A percentile compares a stretch with the other conserved stretches of the same genome.
phyloP scores from a whole-genome alignment of 2,329 filamentous ascomycete genomes.

The Aspergillus thermomutatus region DNA sequence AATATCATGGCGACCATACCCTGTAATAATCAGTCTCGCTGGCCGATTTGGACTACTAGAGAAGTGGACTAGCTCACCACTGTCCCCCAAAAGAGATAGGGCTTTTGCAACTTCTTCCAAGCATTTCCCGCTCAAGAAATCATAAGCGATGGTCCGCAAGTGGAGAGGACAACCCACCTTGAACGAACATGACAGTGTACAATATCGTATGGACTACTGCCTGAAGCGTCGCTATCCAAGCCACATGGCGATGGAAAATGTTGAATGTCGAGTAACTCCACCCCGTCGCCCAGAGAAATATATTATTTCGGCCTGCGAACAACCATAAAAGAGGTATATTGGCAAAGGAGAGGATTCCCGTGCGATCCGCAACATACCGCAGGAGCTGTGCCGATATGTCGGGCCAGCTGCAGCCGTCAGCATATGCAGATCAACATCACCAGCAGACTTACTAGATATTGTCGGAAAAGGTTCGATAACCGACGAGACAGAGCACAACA shows the following conservation, averaged over 20 bases:
- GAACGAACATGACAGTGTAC: constrained; percentile 47
- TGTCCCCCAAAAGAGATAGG: constrained; percentile 30
- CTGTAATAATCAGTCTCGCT: constrained; percentile 16
- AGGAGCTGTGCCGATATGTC: constrained; percentile 36
- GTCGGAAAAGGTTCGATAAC: constrained; percentile 43
- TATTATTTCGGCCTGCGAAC: constrained; percentile 65
- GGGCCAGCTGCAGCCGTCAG: constrained; percentile 21
- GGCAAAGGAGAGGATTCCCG: constrained; percentile 61
- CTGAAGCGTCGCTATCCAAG: constrained; percentile 59
- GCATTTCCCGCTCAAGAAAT: constrained; percentile 20
- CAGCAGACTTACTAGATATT: constrained; percentile 45
- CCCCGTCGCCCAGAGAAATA: constrained; percentile 63
- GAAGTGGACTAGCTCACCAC: constrained; percentile 15
- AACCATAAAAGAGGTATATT: constrained; percentile 65
- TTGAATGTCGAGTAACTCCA: constrained; percentile 68
- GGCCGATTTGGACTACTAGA: not conserved
- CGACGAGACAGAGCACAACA: constrained; percentile 41
- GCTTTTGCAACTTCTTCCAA: constrained; percentile 24
- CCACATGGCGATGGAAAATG: constrained; percentile 65
- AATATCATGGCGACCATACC: constrained; percentile 39
- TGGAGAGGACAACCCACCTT: constrained; percentile 15
- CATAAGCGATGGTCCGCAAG: not conserved
- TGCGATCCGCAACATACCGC: constrained; percentile 61
- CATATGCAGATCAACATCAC: not conserved
- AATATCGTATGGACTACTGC: constrained; percentile 61